Evolutionary conservation across 2,329 filamentous ascomycete genomes (phyloP), one percentile per base, ranked within the genome.

Genomic region (Westerdykella ornata): DNA sequence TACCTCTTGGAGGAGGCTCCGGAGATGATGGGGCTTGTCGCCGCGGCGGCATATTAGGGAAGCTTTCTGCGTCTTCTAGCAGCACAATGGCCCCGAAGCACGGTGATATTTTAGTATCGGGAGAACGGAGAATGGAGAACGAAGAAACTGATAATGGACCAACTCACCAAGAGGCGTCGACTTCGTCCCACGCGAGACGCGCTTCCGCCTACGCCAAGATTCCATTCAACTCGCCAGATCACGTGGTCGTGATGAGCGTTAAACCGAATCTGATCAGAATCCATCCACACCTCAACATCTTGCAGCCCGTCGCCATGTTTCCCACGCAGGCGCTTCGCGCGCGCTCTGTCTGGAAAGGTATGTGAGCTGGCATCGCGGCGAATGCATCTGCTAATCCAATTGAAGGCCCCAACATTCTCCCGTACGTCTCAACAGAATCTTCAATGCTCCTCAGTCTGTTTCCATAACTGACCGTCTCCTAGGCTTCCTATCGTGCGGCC

Each of bases 311-410:
- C 48, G 70, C 60, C 54, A 88, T 88, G 84, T 75, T 81, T 64
- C 76, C 81, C 48, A 86, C 84, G 54, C 73, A 80, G 59, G 73
- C 72, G 57, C 75, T 67, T 9, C 60, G 51, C 50, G 81, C 81
- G 70, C 82, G 87, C 55, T 92, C 87, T 37, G 82, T 89, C 59
- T 94, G 87, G 87, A 94, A 94, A 76, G 87, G 87, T 88, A 68
- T 52, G 68, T 44, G 1, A 11, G 18, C n/a, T 5, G 16, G 17
- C 15, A 14, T 37, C 35, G 13, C 35, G 13, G 14, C 37, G 19
- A 40, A 12, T 31, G 46, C 45, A 45, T 20, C n/a, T 35, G 45
- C 56, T 67, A 52, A 67, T 35, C 13, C 3, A 5, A 29, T 37
- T 29, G 12, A 55, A 85, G 81, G 81, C 42, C 82, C 82, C 39